Percentiles rank a stretch among this genome's conserved stretches.
Conservation (phyloP, 2,329 filamentous ascomycete species). For the Chrysosphaeria jannelii region DNA sequence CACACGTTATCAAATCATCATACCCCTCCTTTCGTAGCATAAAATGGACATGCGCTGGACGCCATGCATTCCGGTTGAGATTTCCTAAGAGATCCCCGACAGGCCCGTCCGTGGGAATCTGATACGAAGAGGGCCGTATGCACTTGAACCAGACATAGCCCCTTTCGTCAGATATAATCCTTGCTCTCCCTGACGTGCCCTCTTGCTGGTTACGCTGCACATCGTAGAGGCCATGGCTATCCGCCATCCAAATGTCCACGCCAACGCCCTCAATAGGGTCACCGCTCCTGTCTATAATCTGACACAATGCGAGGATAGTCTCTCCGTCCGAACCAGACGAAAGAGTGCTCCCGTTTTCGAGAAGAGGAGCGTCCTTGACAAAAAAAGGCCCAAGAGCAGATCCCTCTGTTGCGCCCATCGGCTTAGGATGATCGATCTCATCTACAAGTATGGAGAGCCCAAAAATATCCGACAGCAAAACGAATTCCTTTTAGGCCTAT, state of each 20-base stretch:
- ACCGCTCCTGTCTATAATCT: constrained; percentile 31
- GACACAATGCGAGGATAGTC: constrained; percentile 44
- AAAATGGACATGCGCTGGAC: constrained; percentile 60
- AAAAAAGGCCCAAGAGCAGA: constrained; percentile 63
- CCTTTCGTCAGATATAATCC: constrained; percentile 30
- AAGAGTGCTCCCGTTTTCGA: constrained; percentile 27
- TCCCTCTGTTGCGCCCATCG: constrained; percentile 36
- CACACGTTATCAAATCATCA: constrained; percentile 59
- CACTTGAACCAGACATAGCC: constrained; percentile 66
- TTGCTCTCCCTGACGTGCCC: constrained; percentile 39
- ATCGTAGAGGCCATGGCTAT: constrained; percentile 53
- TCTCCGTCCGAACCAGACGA: constrained; percentile 38
- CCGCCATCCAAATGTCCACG: constrained; percentile 67
- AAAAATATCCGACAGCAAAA: constrained; percentile 51
- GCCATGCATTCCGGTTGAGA: constrained; percentile 44
- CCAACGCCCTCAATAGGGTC: constrained; percentile 32
- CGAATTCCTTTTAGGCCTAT: too few species aligned
- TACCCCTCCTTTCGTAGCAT: constrained; percentile 61
- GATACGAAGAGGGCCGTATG: constrained; percentile 61
- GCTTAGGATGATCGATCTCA: constrained; percentile 60
- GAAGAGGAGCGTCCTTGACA: constrained; percentile 38
- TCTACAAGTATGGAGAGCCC: constrained; percentile 58
- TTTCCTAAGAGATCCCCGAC: constrained; percentile 39
- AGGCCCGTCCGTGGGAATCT: constrained; percentile 59
- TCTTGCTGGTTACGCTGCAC: constrained; percentile 39